Percentiles rank a stretch among this genome's conserved stretches.
Evolutionary conservation across 2,329 filamentous ascomycete species (phyloP).

Genomic region (Trichothecium sympodiale): DNA sequence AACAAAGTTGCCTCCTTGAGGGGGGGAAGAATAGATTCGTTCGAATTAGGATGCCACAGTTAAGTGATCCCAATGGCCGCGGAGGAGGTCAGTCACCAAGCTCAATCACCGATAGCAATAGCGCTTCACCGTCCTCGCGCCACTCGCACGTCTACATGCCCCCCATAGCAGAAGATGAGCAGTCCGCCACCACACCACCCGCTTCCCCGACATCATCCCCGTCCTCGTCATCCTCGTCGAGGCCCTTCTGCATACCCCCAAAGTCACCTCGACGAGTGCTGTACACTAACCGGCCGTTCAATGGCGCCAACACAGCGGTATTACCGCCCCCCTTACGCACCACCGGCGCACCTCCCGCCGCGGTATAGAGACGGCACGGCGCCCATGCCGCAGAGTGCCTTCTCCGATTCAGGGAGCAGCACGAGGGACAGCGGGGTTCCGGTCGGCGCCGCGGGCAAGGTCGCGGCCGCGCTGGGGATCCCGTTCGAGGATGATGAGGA

Average conservation of each 20-base stretch:
- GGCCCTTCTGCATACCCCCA: conserved; percentile 17
- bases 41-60: no score
- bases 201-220: neutral
- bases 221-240: conserved; percentile 9
- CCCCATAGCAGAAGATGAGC: conserved; percentile 7
- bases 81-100: no score
- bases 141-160: conserved; percentile 3
- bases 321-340: neutral
- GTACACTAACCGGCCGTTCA: no score
- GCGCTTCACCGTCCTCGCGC: neutral
- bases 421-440: neutral
- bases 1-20: no score
- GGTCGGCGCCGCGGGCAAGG: neutral
- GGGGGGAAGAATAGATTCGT: no score
- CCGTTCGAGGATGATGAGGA: neutral
- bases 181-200: neutral
- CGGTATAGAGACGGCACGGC: neutral
- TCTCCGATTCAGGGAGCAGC: neutral
- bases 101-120: no score
- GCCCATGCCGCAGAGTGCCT: neutral
- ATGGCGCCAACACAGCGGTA: neutral
- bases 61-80: no score
- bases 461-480: neutral
- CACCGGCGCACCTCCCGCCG: conserved; percentile 2
- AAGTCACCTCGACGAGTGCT: conserved; percentile 14